Conservation (phyloP, 441 rosid genomes). For the Populus hybrid region DNA sequence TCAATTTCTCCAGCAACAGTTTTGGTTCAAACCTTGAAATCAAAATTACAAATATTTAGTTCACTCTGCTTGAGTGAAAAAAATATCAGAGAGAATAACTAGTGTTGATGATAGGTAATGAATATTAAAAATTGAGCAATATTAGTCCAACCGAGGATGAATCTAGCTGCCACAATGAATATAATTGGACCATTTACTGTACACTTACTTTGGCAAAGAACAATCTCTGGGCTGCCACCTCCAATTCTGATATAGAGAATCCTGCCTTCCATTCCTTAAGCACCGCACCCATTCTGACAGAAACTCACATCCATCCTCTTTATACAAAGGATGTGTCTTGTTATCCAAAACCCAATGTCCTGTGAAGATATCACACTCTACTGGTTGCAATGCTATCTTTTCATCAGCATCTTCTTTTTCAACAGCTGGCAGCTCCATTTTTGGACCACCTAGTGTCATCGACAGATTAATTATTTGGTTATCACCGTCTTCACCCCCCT, state of each 20-base stretch:
- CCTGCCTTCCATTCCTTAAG: conserved; percentile 72
- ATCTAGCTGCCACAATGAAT: conserved; percentile 5
- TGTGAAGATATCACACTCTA: conserved; percentile 69
- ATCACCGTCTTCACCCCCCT: conserved; percentile 11
- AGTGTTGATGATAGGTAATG: no score
- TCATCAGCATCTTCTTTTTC: conserved; percentile 35
- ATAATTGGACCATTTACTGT: conserved; percentile 34
- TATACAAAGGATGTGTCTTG: conserved; percentile 62
- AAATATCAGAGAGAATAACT: no score
- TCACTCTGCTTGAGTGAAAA: no score
- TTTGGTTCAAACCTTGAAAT: conserved; percentile 37
- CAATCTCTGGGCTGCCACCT: conserved; percentile 84
- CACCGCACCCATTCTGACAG: conserved; percentile 83
- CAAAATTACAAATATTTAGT: neutral
- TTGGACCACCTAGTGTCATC: neutral
- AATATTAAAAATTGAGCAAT: no score
- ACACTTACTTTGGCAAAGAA: conserved; percentile 54
- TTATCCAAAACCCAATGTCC: conserved; percentile 79
- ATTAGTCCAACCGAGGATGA: neutral
- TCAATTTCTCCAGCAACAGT: conserved; percentile 36
- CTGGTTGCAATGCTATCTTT: conserved; percentile 55
- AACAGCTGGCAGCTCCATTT: conserved; percentile 27
- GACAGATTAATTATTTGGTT: no score
- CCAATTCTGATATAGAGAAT: conserved; percentile 70
- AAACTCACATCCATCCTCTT: conserved; percentile 77